Evolutionary conservation across 1,284 basidiomycete genomes (phyloP).

Genomic region (Mycena sp.): DNA sequence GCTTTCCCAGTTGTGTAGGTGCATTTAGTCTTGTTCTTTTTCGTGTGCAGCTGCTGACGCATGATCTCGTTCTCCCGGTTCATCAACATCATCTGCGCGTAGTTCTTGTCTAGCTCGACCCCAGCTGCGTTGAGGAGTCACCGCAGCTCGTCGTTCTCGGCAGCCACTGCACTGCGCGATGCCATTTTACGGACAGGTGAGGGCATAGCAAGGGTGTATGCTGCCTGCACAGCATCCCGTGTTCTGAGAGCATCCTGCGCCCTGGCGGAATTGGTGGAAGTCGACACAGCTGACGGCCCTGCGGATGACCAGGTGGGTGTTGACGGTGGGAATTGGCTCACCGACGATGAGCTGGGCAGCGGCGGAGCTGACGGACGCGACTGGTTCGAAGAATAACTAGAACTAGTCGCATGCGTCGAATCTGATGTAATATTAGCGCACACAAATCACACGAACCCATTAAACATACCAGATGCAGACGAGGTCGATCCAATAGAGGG

Average conservation of each 20-base stretch:
- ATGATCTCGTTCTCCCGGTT: slow-evolving; percentile 8
- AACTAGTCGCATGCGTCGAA: background rate
- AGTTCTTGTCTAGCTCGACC: background rate
- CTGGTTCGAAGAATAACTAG: background rate
- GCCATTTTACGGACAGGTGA: background rate
- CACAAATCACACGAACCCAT: background rate
- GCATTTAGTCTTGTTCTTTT: slow-evolving; percentile 12
- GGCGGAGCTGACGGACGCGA: too few relatives aligned
- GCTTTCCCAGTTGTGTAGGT: too few relatives aligned
- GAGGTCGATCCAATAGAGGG: too few relatives aligned
- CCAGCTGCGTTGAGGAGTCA: background rate
- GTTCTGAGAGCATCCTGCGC: background rate
- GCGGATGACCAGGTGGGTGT: background rate
- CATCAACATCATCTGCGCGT: slow-evolving; percentile 14
- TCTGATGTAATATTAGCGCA: background rate
- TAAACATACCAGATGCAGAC: background rate
- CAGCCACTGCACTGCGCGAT: too few relatives aligned
- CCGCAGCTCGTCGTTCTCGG: slow-evolving; percentile 2
- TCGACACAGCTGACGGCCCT: too few relatives aligned
- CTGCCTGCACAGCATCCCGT: background rate
- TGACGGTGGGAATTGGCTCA: too few relatives aligned
- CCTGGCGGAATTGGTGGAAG: background rate
- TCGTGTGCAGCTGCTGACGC: slow-evolving; percentile 7
- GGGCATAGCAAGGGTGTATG: background rate
- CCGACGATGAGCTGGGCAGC: too few relatives aligned